Percentiles rank a stretch among this genome's conserved stretches.
phyloP scores from a whole-genome alignment of 169 alveolate genomes.

The Cryptosporidium ubiquitum region DNA sequence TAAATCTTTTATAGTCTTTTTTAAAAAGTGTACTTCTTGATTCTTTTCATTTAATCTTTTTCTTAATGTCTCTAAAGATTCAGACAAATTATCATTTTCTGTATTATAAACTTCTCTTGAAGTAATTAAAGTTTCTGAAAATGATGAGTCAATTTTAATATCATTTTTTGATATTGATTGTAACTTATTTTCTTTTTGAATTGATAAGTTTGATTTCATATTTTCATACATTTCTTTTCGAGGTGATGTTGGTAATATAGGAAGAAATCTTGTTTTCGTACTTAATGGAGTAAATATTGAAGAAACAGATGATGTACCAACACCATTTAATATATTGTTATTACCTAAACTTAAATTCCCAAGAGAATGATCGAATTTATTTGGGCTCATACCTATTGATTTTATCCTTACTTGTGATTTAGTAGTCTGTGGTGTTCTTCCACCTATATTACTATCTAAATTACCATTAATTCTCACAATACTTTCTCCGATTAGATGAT shows the following conservation, averaged over 20 bases:
- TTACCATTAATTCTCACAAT: neutral
- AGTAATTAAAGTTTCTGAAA: neutral
- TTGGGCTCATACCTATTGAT: conserved; percentile 22
- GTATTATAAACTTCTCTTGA: neutral
- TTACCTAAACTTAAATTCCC: neutral
- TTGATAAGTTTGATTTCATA: neutral
- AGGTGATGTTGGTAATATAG: conserved; percentile 22
- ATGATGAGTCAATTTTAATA: neutral
- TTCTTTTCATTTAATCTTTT: conserved; percentile 56
- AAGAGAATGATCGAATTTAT: neutral
- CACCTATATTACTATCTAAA: neutral
- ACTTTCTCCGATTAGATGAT: neutral
- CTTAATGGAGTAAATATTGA: conserved; percentile 53
- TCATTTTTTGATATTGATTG: neutral
- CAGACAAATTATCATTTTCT: neutral
- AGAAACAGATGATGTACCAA: neutral
- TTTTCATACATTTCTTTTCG: conserved; percentile 14
- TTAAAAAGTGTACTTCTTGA: conserved; percentile 61
- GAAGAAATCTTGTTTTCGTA: neutral
- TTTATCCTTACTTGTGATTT: conserved; percentile 51
- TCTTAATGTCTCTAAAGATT: conserved; percentile 13
- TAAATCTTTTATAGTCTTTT: conserved; percentile 43
- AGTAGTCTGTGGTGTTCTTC: conserved; percentile 24
- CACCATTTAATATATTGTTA: neutral
- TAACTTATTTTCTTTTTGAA: neutral